These are phyloP conservation scores for Camellia granthamiana DNA, from an alignment of 148 eudicot species.

Conservation along the genomic window DNA sequence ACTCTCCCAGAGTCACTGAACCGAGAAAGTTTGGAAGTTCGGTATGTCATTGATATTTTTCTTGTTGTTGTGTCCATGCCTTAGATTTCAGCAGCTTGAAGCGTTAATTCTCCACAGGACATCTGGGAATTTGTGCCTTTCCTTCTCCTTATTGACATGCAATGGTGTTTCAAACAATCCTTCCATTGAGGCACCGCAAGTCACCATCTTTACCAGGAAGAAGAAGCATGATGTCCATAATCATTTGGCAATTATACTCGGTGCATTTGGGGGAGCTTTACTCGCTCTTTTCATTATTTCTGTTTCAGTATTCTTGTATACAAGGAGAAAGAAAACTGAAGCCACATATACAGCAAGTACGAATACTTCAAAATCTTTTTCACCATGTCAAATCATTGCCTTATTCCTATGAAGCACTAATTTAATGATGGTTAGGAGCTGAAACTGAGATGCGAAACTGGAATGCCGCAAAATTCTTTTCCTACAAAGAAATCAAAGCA, in stretches of 20 bases:
- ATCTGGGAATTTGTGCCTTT: constrained; percentile 71
- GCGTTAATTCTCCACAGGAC: constrained; percentile 39
- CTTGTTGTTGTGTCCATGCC: neutral
- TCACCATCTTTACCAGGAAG: constrained; percentile 43
- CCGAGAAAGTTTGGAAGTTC: constrained; percentile 53
- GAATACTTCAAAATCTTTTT: constrained; percentile 12
- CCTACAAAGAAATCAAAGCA: constrained; percentile 69
- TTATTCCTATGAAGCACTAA: neutral
- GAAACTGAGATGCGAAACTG: constrained; percentile 42
- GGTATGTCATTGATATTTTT: constrained; percentile 29
- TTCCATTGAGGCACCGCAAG: constrained; percentile 64
- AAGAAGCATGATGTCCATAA: constrained; percentile 42
- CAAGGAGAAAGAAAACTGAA: constrained; percentile 37
- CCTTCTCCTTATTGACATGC: constrained; percentile 49
- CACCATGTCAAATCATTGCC: neutral
- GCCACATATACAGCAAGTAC: constrained; percentile 35
- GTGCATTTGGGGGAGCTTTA: constrained; percentile 45
- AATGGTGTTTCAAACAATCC: constrained; percentile 27
- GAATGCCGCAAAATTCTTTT: constrained; percentile 56
- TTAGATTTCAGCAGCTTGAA: constrained; percentile 9
- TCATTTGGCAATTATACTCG: constrained; percentile 40
- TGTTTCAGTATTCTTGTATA: constrained; percentile 34
- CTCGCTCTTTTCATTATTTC: constrained; percentile 26
- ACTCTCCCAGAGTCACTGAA: constrained; percentile 67
- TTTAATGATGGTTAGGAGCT: constrained; percentile 28